phyloP scores from a whole-genome alignment of 495 filamentous ascomycete species.

The Haplographium delicatum region DNA sequence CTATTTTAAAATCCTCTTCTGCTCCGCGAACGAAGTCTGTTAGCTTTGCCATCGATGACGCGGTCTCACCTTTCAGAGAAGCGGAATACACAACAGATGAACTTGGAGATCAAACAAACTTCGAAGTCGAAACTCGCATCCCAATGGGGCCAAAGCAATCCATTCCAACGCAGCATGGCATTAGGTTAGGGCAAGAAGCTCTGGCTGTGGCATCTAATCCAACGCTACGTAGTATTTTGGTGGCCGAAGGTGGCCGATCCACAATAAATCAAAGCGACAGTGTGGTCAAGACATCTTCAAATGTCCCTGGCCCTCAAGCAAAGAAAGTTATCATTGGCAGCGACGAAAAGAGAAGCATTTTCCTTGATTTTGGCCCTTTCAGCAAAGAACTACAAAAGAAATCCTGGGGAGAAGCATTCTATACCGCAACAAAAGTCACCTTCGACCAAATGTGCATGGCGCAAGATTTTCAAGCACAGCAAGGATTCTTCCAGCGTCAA shows the following conservation, averaged over 20 bases:
- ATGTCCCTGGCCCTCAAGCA: background rate
- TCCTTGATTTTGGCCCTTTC: constrained; percentile 11
- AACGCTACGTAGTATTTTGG: too few species aligned
- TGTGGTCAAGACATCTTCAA: too few species aligned
- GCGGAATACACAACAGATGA: too few species aligned
- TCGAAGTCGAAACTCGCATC: too few species aligned
- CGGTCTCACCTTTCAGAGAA: background rate
- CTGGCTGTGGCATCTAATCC: too few species aligned
- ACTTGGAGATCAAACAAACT: too few species aligned
- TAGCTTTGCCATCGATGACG: constrained; percentile 7
- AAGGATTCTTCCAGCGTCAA: background rate
- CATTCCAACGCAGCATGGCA: too few species aligned
- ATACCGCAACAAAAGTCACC: background rate
- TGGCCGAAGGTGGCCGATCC: too few species aligned
- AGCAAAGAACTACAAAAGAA: background rate
- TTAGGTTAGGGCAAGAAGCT: too few species aligned
- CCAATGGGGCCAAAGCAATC: too few species aligned
- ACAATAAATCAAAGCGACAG: too few species aligned
- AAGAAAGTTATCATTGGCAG: constrained; percentile 21
- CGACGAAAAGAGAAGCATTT: constrained; percentile 3
- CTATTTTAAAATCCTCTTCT: background rate
- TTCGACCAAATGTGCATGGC: constrained; percentile 21
- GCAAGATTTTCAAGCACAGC: constrained; percentile 17
- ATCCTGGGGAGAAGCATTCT: constrained; percentile 12
- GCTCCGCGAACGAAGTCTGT: constrained; percentile 5